Percentiles rank a stretch among this genome's conserved stretches.
These are phyloP conservation scores for Casaregolazyma suthepensis DNA, from an alignment of 1,139 yeast species.

Conservation along the genomic window DNA sequence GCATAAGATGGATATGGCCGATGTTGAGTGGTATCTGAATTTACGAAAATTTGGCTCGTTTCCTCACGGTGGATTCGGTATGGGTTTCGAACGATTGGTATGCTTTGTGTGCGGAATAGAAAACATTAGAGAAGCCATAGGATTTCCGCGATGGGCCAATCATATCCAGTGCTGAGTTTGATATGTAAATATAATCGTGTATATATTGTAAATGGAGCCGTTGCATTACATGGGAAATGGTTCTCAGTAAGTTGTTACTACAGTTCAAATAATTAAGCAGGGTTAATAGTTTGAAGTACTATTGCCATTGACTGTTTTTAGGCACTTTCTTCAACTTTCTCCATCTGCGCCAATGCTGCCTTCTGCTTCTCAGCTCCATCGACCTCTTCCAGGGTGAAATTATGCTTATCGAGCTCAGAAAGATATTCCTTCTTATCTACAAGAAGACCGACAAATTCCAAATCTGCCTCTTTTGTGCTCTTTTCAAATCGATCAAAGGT, in stretches of 20 bases:
- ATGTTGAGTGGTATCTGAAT: slow-evolving; percentile 74
- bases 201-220: not conserved
- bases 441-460: slow-evolving; percentile 11
- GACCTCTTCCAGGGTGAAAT: slow-evolving; percentile 12
- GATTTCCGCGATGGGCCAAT: slow-evolving; percentile 63
- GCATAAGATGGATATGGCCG: slow-evolving; percentile 39
- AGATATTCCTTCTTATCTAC: slow-evolving; percentile 3
- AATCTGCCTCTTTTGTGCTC: slow-evolving; percentile 10
- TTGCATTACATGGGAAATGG: not conserved
- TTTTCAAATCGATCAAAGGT: slow-evolving; percentile 7
- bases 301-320: too few species aligned
- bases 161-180: slow-evolving; percentile 18
- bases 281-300: too few species aligned
- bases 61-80: slow-evolving; percentile 96
- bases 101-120: slow-evolving; percentile 66
- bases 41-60: slow-evolving; percentile 71
- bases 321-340: too few species aligned
- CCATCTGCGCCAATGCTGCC: not conserved
- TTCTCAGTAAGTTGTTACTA: too few species aligned
- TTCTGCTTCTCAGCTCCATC: not conserved
- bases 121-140: slow-evolving; percentile 77
- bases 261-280: too few species aligned
- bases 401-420: slow-evolving; percentile 14
- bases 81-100: slow-evolving; percentile 85
- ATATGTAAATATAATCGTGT: not conserved